A percentile compares a stretch with the other conserved stretches of the same genome.
Conservation (phyloP, 1,284 basidiomycete genomes). For the Pseudomicrostroma phylloplanum region DNA sequence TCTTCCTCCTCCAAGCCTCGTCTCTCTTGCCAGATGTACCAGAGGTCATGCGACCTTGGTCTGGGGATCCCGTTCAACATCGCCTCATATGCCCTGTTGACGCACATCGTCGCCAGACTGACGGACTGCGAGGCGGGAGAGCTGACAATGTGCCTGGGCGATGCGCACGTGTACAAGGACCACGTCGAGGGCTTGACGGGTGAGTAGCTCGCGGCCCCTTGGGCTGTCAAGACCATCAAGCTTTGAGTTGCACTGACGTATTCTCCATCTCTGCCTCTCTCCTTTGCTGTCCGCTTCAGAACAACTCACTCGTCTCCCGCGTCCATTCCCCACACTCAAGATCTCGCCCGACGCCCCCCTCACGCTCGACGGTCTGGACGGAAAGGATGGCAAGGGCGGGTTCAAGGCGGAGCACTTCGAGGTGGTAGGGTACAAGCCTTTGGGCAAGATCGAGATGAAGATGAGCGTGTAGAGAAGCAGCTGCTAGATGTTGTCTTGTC, state of each 20-base stretch:
- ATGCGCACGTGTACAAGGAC: conserved; percentile 91
- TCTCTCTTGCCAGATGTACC: conserved; percentile 91
- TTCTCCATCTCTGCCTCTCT: conserved; percentile 6
- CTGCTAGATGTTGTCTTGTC: no score
- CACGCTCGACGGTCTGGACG: conserved; percentile 50
- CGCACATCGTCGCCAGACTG: conserved; percentile 90
- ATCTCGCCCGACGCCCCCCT: conserved; percentile 55
- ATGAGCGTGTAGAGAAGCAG: conserved; percentile 71
- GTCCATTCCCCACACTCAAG: conserved; percentile 72
- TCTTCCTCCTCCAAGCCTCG: conserved; percentile 46
- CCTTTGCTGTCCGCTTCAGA: background rate
- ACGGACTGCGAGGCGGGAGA: conserved; percentile 80
- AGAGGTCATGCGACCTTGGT: conserved; percentile 92
- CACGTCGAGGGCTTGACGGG: conserved; percentile 76
- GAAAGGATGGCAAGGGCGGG: conserved; percentile 62
- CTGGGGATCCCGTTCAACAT: conserved; percentile 94
- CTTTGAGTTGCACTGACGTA: background rate
- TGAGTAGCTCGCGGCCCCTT: conserved; percentile 8
- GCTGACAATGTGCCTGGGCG: conserved; percentile 83
- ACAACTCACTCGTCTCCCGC: conserved; percentile 68
- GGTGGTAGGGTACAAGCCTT: conserved; percentile 77
- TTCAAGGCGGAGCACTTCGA: conserved; percentile 76
- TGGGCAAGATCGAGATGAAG: conserved; percentile 87
- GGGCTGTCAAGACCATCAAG: background rate
- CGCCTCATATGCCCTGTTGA: conserved; percentile 90